Base-by-base conservation (phyloP, 225 moss, liverwort and hornwort species). In the Pseudoscleropodium purum region DNA sequence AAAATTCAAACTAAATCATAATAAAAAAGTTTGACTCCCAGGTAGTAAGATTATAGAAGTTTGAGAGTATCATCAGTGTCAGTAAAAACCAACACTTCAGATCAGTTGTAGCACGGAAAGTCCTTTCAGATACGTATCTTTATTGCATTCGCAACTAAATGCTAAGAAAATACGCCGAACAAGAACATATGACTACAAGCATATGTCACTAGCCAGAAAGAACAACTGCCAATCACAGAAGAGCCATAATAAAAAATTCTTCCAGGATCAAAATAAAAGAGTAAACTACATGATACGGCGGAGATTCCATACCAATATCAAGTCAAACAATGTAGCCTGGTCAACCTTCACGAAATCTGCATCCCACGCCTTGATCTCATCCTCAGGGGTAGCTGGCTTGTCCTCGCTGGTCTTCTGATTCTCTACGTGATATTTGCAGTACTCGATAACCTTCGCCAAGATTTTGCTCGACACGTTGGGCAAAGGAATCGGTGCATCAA, bases 381-480 rank as follows among this genome's bases (percentile, higher is more conserved):
- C 94, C 89, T 93, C 93, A 17, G 94, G 89, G 14, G 90, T 91
- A 30, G 91, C 91, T 13, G 94, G 94, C 87, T 93, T 93, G 83
- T 94, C 94, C 63, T 94, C 94, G 57, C 91, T 91, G 62, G 88
- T 85, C 90, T 94, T 94, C 73, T 93, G 94, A 64, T 91, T 94
- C 47, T 94, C 94, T 11, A 93, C 94, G 41, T 94, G 94, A 62
- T 94, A 94, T 83, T 92, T 93, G 86, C 94, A 94, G 70, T 94
- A 94, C 87, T 94, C 93, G 66, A 94, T 93, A n/a, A 94, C 93
- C 91, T 94, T 94, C 66, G 91, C 90, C 90, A 94, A 72, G 74
- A 94, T 93, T 85, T 94, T 94, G 91, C 94, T 93, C 77, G 94
- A 93, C 65, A 94, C 94, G 54, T 94, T 94, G 11, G 94, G 93